A percentile compares a stretch with the other conserved stretches of the same genome.
Evolutionary conservation across 306 rosid genomes (phyloP).

Genomic region (Abrus precatorius): DNA sequence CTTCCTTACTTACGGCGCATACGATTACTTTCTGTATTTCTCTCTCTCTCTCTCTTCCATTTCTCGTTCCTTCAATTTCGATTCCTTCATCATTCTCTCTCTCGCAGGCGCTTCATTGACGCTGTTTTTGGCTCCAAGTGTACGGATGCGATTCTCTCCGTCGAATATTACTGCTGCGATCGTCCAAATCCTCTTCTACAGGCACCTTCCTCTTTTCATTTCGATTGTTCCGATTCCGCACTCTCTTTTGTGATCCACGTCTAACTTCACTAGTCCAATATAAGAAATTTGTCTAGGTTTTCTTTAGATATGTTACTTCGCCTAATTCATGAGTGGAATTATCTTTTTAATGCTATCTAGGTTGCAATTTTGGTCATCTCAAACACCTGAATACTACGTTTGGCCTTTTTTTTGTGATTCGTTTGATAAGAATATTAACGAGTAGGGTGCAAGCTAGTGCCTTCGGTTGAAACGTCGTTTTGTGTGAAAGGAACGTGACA

Average conservation of each 20-base stretch:
- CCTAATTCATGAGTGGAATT: neutral
- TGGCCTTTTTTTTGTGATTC: neutral
- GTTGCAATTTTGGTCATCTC: neutral
- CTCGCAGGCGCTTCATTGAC: conserved; percentile 75
- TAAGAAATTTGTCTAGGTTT: neutral
- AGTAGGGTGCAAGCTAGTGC: neutral
- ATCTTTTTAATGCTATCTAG: neutral
- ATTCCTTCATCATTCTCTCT: conserved; percentile 3
- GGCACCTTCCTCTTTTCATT: conserved; percentile 54
- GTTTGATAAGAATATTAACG: neutral
- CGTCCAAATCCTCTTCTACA: conserved; percentile 94
- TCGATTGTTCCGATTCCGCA: neutral
- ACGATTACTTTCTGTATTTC: conserved; percentile 78
- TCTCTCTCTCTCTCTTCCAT: neutral
- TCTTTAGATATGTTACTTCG: neutral
- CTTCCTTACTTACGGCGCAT: conserved; percentile 83
- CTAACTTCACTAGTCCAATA: neutral
- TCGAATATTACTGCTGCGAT: conserved; percentile 87
- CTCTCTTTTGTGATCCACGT: neutral
- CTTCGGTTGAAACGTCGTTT: neutral
- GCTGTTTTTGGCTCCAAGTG: conserved; percentile 75
- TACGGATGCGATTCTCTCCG: conserved; percentile 66
- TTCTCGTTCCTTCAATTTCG: neutral
- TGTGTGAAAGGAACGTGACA: neutral
- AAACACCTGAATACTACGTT: neutral